Evolutionary conservation across 1,284 basidiomycete species (phyloP), one percentile per base, ranked within the genome.

Genomic region (Apiotrichum laibachii): DNA sequence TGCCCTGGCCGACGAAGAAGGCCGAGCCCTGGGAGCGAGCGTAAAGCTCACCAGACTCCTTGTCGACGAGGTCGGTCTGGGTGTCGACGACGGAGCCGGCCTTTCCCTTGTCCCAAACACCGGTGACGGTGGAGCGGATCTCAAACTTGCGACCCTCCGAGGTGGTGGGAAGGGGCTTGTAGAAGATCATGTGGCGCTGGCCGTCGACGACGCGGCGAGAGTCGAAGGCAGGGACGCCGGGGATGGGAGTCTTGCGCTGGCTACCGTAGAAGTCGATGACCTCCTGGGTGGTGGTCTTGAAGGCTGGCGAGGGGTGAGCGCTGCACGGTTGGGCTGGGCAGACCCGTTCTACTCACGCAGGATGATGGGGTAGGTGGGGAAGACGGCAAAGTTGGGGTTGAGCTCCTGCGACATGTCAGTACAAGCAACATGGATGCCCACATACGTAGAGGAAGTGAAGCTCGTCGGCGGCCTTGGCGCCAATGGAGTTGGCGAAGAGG

Each of bases 71-170:
- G 58, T 60, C 53, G 46, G 50, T 44, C 58, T 57, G 58, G 26
- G 61, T 63, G 61, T 63, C 61, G 52, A 63, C 34, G 12, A 63
- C 61, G 3, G 53, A 40, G 37, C 57, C 61, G n/a, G 61, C 44
- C 61, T 63, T 63, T 13, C 61, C 61, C 61, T 63, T 63, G 61
- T 63, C 61, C 61, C 61, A 63, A 16, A 63, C 61, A 50, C 61
- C 61, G 16, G 53, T 49, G 18, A 63, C 56, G 53, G 57, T 63
- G 33, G 33, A 46, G 40, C 58, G 58, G 21, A 60, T 49, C 53
- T 57, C 58, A 37, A 63, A 63, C 45, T 60, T 55, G 55, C 58
- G 55, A 13, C 61, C 61, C 8, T 31, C 61, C 9, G 61, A 63
- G 11, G 50, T 42, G 6, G 55, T 42, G 5, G 61, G 61, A n/a